Conservation (phyloP, 2,329 filamentous ascomycete species). For the Balansia obtecta region DNA sequence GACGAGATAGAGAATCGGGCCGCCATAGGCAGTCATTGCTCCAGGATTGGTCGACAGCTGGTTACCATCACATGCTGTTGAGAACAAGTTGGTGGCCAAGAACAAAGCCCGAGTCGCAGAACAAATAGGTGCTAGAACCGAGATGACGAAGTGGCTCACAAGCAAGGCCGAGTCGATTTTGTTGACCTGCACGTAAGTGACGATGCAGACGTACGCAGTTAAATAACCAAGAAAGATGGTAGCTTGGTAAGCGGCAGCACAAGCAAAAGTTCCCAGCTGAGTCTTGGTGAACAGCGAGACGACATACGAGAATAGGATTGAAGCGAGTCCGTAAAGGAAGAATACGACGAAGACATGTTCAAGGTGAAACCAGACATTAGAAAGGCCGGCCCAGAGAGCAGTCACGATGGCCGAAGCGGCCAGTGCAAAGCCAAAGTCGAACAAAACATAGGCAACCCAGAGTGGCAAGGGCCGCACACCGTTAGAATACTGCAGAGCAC, state of each 20-base stretch:
- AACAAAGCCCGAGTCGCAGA: conserved; percentile 66
- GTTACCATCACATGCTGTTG: conserved; percentile 57
- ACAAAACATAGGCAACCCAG: conserved; percentile 71
- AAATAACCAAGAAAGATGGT: conserved; percentile 60
- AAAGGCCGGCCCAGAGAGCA: conserved; percentile 54
- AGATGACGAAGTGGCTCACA: conserved; percentile 64
- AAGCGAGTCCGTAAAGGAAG: conserved; percentile 67
- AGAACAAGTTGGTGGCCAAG: conserved; percentile 72
- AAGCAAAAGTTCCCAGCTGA: conserved; percentile 74
- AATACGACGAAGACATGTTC: conserved; percentile 76
- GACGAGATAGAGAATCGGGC: conserved; percentile 72
- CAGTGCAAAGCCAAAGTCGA: conserved; percentile 69
- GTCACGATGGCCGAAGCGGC: conserved; percentile 50
- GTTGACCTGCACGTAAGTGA: conserved; percentile 62
- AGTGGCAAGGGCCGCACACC: conserved; percentile 71
- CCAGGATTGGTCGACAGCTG: conserved; percentile 56
- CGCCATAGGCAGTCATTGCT: conserved; percentile 63
- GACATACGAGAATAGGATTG: conserved; percentile 65
- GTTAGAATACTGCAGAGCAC: conserved; percentile 83
- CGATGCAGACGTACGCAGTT: conserved; percentile 56
- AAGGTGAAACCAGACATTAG: conserved; percentile 60
- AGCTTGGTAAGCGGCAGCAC: conserved; percentile 66
- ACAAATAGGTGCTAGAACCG: conserved; percentile 62
- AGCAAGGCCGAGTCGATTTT: conserved; percentile 55
- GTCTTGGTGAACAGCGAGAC: conserved; percentile 69